These are phyloP conservation scores for Eimeria acervulina DNA, from an alignment of 169 alveolate species.

Conservation along the genomic window DNA sequence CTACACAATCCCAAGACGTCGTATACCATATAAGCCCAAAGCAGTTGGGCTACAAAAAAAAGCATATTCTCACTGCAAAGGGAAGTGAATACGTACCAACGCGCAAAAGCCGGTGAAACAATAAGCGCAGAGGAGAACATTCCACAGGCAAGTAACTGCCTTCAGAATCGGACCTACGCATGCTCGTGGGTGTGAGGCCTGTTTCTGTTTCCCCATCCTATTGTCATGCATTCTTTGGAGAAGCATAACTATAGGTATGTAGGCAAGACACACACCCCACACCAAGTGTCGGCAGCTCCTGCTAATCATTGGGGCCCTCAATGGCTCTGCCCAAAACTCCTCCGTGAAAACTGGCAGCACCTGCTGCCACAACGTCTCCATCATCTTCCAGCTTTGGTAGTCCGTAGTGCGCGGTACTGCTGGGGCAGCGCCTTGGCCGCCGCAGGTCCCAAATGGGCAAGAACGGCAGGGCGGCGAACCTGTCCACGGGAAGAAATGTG, in stretches of 20 bases:
- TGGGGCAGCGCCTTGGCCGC: too few species aligned
- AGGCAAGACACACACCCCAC: constrained; percentile 71
- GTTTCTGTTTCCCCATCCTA: constrained; percentile 14
- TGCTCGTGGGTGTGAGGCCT: constrained; percentile 39
- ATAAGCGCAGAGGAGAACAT: constrained; percentile 58
- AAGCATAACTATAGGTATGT: constrained; percentile 57
- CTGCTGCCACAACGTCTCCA: constrained; percentile 66
- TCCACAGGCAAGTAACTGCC: constrained; percentile 76
- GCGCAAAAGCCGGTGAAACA: constrained; percentile 70
- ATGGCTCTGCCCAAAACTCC: constrained; percentile 76
- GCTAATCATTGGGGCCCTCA: constrained; percentile 77
- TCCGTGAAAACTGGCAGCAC: constrained; percentile 74
- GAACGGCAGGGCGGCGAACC: not conserved
- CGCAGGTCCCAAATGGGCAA: not conserved
- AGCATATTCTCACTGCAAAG: not conserved
- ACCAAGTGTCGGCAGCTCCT: constrained; percentile 76
- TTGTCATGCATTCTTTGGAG: constrained; percentile 56
- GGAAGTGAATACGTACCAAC: not conserved
- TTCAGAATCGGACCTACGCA: constrained; percentile 64
- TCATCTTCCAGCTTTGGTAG: not conserved
- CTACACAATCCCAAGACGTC: not conserved
- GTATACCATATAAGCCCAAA: not conserved
- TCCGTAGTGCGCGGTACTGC: not conserved
- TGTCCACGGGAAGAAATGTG: not conserved
- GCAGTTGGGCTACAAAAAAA: not conserved